A percentile compares a stretch with the other conserved stretches of the same genome.
phyloP scores from a whole-genome alignment of 306 rosid genomes.

The Casuarina glauca region DNA sequence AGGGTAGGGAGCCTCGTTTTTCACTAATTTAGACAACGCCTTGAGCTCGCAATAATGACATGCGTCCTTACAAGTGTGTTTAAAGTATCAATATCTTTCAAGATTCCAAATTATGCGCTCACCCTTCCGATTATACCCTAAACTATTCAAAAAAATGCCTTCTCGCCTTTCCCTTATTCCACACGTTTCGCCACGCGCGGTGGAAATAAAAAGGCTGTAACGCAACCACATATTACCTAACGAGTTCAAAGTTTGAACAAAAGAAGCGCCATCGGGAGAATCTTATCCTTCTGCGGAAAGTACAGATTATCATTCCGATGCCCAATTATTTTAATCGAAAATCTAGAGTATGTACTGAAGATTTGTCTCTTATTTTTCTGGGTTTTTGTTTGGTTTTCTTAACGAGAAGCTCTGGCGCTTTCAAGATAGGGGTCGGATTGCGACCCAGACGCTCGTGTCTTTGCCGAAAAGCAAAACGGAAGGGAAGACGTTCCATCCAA shows the following conservation, averaged over 20 bases:
- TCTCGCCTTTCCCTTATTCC: too few species aligned
- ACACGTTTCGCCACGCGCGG: too few species aligned
- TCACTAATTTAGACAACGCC: not conserved
- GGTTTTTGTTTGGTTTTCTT: not conserved
- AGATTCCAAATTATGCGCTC: not conserved
- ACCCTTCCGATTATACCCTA: not conserved
- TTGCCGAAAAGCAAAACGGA: constrained; percentile 61
- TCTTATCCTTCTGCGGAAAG: not conserved
- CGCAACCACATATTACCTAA: not conserved
- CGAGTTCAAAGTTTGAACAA: not conserved
- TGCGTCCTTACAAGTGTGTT: not conserved
- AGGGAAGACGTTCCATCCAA: constrained; percentile 60
- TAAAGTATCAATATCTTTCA: not conserved
- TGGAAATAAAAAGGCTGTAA: too few species aligned
- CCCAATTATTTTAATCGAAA: not conserved
- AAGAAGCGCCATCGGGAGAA: constrained; percentile 3
- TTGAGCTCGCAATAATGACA: not conserved
- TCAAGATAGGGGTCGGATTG: constrained; percentile 22
- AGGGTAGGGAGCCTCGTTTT: not conserved
- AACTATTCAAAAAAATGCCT: not conserved
- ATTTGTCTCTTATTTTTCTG: not conserved
- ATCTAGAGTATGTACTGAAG: not conserved
- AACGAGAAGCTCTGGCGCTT: constrained; percentile 19
- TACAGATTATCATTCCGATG: not conserved
- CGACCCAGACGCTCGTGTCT: constrained; percentile 34